Percentiles rank a stretch among this genome's conserved stretches.
These are phyloP conservation scores for Cryptococcus sp. DNA, from an alignment of 1,284 basidiomycete genomes.

Conservation along the genomic window DNA sequence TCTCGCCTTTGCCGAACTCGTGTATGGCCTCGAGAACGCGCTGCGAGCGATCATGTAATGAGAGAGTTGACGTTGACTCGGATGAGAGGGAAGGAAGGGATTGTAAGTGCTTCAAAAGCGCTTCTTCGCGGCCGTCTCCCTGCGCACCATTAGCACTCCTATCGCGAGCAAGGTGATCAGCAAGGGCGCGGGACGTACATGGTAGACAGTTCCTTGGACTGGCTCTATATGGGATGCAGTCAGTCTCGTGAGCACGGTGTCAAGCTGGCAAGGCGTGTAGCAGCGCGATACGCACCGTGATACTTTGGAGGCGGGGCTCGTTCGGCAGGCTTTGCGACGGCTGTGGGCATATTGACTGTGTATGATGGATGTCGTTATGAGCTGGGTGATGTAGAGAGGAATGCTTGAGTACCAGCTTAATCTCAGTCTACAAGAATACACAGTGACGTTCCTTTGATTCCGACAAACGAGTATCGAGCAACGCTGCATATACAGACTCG, in stretches of 20 bases:
- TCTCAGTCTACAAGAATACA: too few species aligned
- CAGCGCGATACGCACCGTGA: slow-evolving; percentile 27
- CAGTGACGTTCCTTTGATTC: too few species aligned
- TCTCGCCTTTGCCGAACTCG: slow-evolving; percentile 45
- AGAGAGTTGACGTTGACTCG: slow-evolving; percentile 17
- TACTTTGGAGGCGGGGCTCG: slow-evolving; percentile 32
- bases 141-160: slow-evolving; percentile 1
- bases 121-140: slow-evolving; percentile 45
- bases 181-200: slow-evolving; percentile 22
- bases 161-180: neutral
- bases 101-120: slow-evolving; percentile 36
- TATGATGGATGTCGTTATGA: neutral
- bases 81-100: slow-evolving; percentile 26
- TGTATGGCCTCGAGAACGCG: slow-evolving; percentile 45
- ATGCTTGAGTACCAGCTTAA: too few species aligned
- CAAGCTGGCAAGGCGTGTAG: neutral
- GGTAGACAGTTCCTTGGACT: slow-evolving; percentile 44
- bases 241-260: slow-evolving; percentile 5
- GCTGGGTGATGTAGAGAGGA: neutral
- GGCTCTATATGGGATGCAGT: slow-evolving; percentile 24
- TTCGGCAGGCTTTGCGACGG: neutral
- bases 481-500: too few species aligned
- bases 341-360: too few species aligned
- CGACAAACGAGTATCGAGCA: too few species aligned
- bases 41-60: slow-evolving; percentile 33